Conservation (phyloP, 2,329 filamentous ascomycete species). For the Uncinocarpus reesii region DNA sequence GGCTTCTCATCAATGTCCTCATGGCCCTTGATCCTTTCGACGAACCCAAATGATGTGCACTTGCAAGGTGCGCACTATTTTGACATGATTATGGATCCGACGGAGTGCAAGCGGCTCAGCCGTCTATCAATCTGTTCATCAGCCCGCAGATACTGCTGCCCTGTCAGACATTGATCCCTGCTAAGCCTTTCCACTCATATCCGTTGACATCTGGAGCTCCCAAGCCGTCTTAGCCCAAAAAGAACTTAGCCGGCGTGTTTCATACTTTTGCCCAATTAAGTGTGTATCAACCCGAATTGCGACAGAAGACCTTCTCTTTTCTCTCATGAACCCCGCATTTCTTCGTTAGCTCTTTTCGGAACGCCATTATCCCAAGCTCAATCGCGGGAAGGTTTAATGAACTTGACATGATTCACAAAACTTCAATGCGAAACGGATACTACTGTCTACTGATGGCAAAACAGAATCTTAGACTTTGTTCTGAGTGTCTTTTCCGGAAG, state of each 20-base stretch:
- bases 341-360: not conserved
- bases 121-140: slow-evolving; percentile 1
- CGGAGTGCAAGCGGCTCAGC: not conserved
- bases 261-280: slow-evolving; percentile 7
- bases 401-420: not conserved
- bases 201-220: slow-evolving; percentile 8
- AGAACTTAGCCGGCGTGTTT: slow-evolving; percentile 7
- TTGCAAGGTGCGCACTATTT: no score
- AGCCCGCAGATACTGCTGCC: not conserved
- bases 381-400: not conserved
- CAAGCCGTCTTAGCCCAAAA: not conserved
- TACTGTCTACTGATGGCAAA: no score
- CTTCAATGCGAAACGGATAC: not conserved
- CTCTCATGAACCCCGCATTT: slow-evolving; percentile 10
- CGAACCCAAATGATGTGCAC: not conserved
- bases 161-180: slow-evolving; percentile 8
- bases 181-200: not conserved
- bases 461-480: no score
- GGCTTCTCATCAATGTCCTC: not conserved
- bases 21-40: not conserved
- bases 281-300: not conserved
- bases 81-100: not conserved
- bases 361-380: no score
- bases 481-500: no score
- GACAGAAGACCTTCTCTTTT: not conserved